Evolutionary conservation across 352 stramenopile species (phyloP), one percentile per base, ranked within the genome.

Genomic region (Globisporangium acanthophoron): DNA sequence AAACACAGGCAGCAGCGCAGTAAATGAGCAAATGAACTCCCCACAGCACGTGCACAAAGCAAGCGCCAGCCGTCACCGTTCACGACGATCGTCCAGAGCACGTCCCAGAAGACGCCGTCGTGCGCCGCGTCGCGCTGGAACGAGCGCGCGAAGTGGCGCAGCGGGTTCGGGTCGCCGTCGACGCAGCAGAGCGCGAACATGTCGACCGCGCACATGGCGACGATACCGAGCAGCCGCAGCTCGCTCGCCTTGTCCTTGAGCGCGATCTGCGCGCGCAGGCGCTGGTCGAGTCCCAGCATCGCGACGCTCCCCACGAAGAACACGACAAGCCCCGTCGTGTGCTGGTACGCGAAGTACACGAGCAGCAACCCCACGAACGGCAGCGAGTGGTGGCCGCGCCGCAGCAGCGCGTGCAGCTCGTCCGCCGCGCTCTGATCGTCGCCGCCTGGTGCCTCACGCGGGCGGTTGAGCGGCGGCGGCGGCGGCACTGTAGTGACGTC

Each of bases 281-380:
- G 77, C 46, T 88, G 69, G 53, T 93, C 84, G 18, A 93, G 70
- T n/a, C 78, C 76, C 45, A 88, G 75, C 39, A 93, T 78, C 41
- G 80, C 74, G 18, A 87, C 66, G 2, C 74, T 87, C 0, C 84
- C 84, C 20, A 90, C 59, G 35, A 78, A 66, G 60, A 90, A 85
- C 13, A 88, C 73, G 40, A 84, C 50, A 35, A 93, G 88, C 5
- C 79, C 84, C 15, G 67, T 82, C 9, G 75, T 73, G 65, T 93
- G 84, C 64, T 89, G 74, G 59, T 89, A 91, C 35, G 80, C 73
- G 68, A 93, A 88, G 62, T 90, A 91, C 27, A 91, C 59, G 11
- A 91, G 37, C 27, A 93, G 82, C 9, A 93, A 54, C 9, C 71
- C 78, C 5, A 84, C 41, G 63, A 93, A 93, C 21, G 84, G 84